Base-by-base conservation (phyloP, 1,139 yeast species). In the Lodderomyces orthopsilosis region DNA sequence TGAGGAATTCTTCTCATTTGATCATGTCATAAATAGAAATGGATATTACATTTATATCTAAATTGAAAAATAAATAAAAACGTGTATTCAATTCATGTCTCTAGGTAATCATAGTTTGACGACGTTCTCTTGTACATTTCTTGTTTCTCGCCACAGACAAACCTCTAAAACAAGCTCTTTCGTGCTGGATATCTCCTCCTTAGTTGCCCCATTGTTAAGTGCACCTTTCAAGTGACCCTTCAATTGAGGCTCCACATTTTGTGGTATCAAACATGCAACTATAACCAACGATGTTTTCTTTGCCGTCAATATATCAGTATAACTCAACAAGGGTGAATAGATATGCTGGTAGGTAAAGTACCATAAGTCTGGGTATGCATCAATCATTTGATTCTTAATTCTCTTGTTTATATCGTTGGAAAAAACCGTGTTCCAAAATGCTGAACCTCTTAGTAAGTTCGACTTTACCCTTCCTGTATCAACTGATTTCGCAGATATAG, bases 181-280 rank as follows among this genome's bases (percentile, higher is more conserved):
- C 17, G 81, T 75, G 4, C 79, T 80, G 44, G 69, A 69, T 37
- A 89, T 70, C 50, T 85, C 87, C 40, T 82, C 86, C 38, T 61
- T 59, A 4, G 86, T 69, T 8, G 87, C 87, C 0, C 96, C 96
- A 34, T 83, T 78, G 56, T 89, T 89, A 42, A 83, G 47, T 0
- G 96, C 96, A 0, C 97, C 97, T 56, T 75, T 79, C 49, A 90
- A 71, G 59, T 90, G 97, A 0, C 97, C 97, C 63, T 88, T 87
- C 51, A 90, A 71, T 57, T 90, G 96, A 0, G 96, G 96, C 53
- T 86, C 87, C 13, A 90, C 96, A 60, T 90, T 95, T 59, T 88
- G 96, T 0, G 97, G 96, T 10, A 90, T 83, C 54, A 91, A 71
- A 48, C 91, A 76, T 1, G 95, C 85, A 24, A 90, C 78, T 4